These are phyloP conservation scores for Venturia oleaginea DNA, from an alignment of 2,329 filamentous ascomycete genomes.

Conservation along the genomic window DNA sequence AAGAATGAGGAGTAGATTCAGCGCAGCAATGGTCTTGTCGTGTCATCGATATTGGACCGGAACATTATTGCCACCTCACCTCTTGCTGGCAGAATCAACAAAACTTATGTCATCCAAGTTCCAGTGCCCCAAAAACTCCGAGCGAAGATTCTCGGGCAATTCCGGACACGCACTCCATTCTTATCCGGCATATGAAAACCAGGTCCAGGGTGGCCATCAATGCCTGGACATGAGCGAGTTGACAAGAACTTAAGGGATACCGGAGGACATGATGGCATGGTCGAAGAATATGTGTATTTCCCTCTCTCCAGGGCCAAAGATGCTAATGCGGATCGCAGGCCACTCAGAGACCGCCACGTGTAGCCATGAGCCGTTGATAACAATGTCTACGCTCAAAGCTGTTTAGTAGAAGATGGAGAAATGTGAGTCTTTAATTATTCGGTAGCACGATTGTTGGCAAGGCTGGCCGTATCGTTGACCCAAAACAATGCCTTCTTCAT, in stretches of 20 bases:
- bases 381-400: conserved; percentile 1
- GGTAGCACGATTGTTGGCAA: neutral
- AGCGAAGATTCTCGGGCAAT: neutral
- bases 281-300: neutral
- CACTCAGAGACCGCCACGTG: conserved; percentile 36
- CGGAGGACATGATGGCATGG: neutral
- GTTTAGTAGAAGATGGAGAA: neutral
- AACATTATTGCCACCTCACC: neutral
- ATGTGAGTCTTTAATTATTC: neutral
- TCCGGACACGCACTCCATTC: neutral
- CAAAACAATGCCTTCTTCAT: neutral
- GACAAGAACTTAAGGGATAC: neutral
- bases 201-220: neutral
- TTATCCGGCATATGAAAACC: neutral
- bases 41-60: neutral
- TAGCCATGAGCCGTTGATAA: conserved; percentile 3
- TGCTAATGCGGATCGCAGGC: conserved; percentile 29
- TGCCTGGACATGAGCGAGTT: neutral
- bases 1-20: neutral
- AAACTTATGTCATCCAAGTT: neutral
- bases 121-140: too few relatives aligned
- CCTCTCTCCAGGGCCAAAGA: neutral
- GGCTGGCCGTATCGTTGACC: neutral
- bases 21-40: neutral
- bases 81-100: neutral